These are phyloP conservation scores for Tephrocybe sp. DNA, from an alignment of 768 basidiomycete genomes.

Conservation along the genomic window DNA sequence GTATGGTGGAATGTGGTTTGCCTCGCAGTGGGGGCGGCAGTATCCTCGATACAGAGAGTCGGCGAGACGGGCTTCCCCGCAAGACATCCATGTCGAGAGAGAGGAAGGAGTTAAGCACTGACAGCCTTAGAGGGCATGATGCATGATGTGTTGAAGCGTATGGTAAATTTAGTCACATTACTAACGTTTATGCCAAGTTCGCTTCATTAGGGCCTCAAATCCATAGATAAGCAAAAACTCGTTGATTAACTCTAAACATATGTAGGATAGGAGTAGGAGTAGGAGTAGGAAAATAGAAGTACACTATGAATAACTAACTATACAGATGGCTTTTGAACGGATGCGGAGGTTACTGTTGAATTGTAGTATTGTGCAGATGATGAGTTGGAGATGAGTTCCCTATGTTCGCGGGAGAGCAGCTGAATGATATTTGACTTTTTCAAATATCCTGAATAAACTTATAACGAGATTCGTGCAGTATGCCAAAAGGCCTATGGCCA, in stretches of 20 bases:
- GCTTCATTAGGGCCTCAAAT: too few species aligned
- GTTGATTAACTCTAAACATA: too few species aligned
- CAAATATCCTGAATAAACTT: conserved; percentile 82
- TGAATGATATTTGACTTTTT: conserved; percentile 81
- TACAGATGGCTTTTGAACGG: not conserved
- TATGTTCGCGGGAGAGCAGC: conserved; percentile 24
- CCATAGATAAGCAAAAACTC: too few species aligned
- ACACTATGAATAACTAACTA: not conserved
- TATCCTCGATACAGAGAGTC: not conserved
- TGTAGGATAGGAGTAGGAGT: too few species aligned
- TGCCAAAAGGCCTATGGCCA: conserved; percentile 73
- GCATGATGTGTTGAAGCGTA: too few species aligned
- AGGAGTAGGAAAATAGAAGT: too few species aligned
- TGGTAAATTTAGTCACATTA: too few species aligned
- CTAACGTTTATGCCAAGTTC: too few species aligned
- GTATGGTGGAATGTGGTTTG: conserved; percentile 2
- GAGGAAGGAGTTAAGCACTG: not conserved
- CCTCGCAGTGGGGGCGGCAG: conserved; percentile 1
- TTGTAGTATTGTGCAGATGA: too few species aligned
- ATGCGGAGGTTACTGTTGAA: not conserved
- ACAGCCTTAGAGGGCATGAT: not conserved
- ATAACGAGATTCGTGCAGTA: conserved; percentile 87
- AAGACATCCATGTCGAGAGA: conserved; percentile 6
- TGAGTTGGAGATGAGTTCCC: not conserved
- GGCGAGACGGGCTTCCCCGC: not conserved